Percentiles rank a stretch among this genome's conserved stretches.
These are phyloP conservation scores for Sarcodon sp. DNA, from an alignment of 768 basidiomycete genomes.

Conservation along the genomic window DNA sequence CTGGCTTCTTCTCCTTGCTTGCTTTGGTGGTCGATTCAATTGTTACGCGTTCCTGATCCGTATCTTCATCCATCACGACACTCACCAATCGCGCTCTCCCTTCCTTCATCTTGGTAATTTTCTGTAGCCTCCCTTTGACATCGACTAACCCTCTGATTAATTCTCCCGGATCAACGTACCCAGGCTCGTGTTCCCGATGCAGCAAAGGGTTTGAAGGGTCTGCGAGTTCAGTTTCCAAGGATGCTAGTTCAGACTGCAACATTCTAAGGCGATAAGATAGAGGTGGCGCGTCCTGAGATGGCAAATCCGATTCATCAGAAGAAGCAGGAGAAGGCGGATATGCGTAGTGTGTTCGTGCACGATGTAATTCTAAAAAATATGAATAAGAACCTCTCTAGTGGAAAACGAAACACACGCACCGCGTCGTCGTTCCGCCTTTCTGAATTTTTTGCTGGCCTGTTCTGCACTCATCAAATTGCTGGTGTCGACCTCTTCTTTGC, in stretches of 20 bases:
- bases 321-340: slow-evolving; percentile 60
- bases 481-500: slow-evolving; percentile 57
- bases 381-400: background rate
- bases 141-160: slow-evolving; percentile 70
- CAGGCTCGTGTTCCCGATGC: slow-evolving; percentile 43
- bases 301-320: slow-evolving; percentile 27
- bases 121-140: slow-evolving; percentile 54
- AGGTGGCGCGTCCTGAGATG: slow-evolving; percentile 26
- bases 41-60: background rate
- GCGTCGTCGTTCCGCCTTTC: slow-evolving; percentile 51
- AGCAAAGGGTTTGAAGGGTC: slow-evolving; percentile 67
- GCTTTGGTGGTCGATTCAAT: background rate
- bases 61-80: slow-evolving; percentile 28
- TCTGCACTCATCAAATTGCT: slow-evolving; percentile 49
- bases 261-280: slow-evolving; percentile 29
- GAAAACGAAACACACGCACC: slow-evolving; percentile 14
- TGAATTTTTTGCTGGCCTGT: slow-evolving; percentile 59
- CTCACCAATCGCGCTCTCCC: slow-evolving; percentile 53
- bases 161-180: slow-evolving; percentile 58
- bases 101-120: slow-evolving; percentile 51
- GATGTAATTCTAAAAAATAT: slow-evolving; percentile 27
- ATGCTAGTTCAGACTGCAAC: slow-evolving; percentile 65
- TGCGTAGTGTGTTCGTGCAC: slow-evolving; percentile 38
- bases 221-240: slow-evolving; percentile 73
- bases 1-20: slow-evolving; percentile 10